Conservation (phyloP, 371 early-diverging fungal species). For the Cladochytrium tenue region DNA sequence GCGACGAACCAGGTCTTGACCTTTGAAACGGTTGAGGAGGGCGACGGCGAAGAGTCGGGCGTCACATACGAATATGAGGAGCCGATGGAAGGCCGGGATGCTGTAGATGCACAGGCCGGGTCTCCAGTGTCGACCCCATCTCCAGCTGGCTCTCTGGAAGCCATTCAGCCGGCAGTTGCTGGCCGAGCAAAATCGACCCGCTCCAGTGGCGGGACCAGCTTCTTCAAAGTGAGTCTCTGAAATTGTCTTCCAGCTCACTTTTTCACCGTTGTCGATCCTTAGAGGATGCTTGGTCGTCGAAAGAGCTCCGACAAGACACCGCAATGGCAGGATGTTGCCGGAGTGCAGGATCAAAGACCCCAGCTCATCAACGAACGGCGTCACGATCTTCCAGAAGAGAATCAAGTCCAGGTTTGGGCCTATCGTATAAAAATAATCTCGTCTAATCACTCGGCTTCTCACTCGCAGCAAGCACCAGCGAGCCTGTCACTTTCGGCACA, state of each 20-base stretch:
- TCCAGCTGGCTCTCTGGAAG: no score
- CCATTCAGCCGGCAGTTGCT: neutral
- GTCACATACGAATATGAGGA: neutral
- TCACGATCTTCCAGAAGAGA: no score
- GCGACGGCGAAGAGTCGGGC: neutral
- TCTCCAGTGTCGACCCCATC: no score
- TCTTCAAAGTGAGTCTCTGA: conserved; percentile 2
- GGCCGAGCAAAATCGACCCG: neutral
- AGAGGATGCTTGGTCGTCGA: neutral
- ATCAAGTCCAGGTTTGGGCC: no score
- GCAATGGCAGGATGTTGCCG: no score
- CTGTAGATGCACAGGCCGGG: neutral
- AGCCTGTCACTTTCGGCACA: neutral
- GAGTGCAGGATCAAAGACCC: no score
- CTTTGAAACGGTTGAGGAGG: conserved; percentile 5
- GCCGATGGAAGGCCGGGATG: neutral
- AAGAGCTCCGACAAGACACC: neutral
- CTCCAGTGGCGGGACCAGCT: neutral
- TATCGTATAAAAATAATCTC: no score
- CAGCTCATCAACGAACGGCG: no score
- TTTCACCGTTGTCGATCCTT: no score
- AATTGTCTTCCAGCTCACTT: no score
- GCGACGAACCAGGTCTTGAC: neutral
- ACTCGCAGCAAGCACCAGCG: no score
- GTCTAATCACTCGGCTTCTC: no score